A percentile compares a stretch with the other conserved stretches of the same genome.
Evolutionary conservation across 2,329 filamentous ascomycete species (phyloP).

Genomic region (Penicillium sp.): DNA sequence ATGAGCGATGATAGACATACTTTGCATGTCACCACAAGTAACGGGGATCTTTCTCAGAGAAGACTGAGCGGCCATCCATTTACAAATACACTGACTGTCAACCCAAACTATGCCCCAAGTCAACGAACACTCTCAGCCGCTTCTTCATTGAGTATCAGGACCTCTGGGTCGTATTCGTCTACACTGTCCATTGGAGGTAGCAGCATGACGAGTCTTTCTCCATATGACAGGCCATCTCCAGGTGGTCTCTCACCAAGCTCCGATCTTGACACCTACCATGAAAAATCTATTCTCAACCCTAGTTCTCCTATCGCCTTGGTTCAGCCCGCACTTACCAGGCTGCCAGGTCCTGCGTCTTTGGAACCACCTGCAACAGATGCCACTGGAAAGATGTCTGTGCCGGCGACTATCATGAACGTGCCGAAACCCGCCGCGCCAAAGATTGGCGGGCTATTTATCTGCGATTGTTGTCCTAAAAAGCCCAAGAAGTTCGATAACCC

Average conservation of each 20-base stretch:
- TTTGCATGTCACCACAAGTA: conserved; percentile 39
- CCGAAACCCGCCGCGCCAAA: conserved; percentile 44
- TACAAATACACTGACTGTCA: conserved; percentile 55
- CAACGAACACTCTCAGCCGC: conserved; percentile 65
- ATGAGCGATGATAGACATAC: conserved; percentile 36
- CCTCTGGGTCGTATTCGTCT: conserved; percentile 60
- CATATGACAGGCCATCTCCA: conserved; percentile 61
- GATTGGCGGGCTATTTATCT: conserved; percentile 65
- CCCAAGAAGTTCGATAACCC: conserved; percentile 89
- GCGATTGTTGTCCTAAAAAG: conserved; percentile 95
- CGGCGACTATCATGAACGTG: conserved; percentile 32
- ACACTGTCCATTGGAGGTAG: conserved; percentile 61
- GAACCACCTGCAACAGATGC: conserved; percentile 42
- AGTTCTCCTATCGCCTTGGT: conserved; percentile 47
- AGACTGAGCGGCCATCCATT: conserved; percentile 55
- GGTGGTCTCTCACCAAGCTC: conserved; percentile 58
- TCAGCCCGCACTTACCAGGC: conserved; percentile 38
- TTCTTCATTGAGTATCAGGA: conserved; percentile 61
- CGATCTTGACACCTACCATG: conserved; percentile 54
- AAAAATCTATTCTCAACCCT: conserved; percentile 51
- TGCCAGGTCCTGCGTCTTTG: conserved; percentile 37
- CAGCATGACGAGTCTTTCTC: conserved; percentile 65
- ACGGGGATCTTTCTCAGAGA: conserved; percentile 55
- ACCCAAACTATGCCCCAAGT: conserved; percentile 54
- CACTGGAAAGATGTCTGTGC: conserved; percentile 51